These are phyloP conservation scores for Populus tomentosa DNA, from an alignment of 441 rosid species.

Conservation along the genomic window DNA sequence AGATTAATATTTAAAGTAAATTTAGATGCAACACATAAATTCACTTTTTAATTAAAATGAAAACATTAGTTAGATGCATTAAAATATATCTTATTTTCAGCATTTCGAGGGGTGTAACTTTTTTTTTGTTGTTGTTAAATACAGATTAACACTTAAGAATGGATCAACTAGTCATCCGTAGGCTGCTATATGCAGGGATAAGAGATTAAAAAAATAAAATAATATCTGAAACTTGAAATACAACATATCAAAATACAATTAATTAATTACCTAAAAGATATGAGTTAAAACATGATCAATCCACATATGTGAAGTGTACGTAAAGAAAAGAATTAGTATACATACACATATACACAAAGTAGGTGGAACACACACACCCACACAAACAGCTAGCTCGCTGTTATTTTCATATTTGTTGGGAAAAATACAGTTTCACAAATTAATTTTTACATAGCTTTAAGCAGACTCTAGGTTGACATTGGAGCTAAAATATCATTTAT, in stretches of 20 bases:
- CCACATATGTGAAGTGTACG: conserved; percentile 28
- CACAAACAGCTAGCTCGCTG: no score
- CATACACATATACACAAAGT: not conserved
- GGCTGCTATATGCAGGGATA: no score
- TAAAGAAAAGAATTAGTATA: conserved; percentile 24
- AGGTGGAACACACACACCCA: conserved; percentile 11
- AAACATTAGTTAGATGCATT: no score
- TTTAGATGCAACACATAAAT: no score
- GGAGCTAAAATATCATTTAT: conserved; percentile 16
- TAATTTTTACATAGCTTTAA: conserved; percentile 27
- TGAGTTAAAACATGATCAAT: not conserved
- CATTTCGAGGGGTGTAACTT: no score
- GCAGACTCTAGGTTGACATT: conserved; percentile 44
- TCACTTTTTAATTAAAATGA: no score
- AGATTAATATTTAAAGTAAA: no score
- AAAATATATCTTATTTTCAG: no score
- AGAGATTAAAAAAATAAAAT: no score
- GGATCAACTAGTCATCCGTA: no score
- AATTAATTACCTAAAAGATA: not conserved
- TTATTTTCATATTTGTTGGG: conserved; percentile 19
- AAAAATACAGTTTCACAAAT: not conserved
- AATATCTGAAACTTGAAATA: not conserved
- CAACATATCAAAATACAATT: not conserved
- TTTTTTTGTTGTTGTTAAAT: no score
- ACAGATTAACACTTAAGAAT: no score